These are phyloP conservation scores for Dictyostelium intermedium DNA, from an alignment of 78 protist species.

Conservation along the genomic window DNA sequence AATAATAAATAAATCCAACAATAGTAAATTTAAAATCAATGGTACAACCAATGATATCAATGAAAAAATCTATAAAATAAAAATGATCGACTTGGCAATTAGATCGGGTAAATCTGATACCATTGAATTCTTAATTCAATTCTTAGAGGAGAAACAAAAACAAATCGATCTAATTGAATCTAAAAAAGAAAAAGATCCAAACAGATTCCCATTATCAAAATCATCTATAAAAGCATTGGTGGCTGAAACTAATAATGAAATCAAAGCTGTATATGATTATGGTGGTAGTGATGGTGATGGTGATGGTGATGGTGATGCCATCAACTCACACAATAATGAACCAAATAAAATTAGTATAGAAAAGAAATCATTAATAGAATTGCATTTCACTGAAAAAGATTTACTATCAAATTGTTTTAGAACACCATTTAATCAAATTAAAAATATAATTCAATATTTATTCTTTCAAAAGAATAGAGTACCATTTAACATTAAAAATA, in stretches of 20 bases:
- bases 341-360: background rate
- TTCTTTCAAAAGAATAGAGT: background rate
- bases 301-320: no score
- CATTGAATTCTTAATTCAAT: background rate
- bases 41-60: background rate
- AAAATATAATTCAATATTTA: background rate
- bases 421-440: background rate
- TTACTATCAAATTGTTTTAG: background rate
- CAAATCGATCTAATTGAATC: background rate
- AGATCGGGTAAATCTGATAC: background rate
- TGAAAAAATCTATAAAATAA: background rate
- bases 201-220: background rate
- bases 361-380: background rate
- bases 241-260: background rate
- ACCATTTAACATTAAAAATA: background rate
- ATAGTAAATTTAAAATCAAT: background rate
- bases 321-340: no score
- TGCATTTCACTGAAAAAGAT: background rate
- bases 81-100: background rate
- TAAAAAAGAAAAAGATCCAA: background rate
- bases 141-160: background rate
- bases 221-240: background rate
- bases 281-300: no score
- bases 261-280: background rate
- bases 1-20: background rate